phyloP scores from a whole-genome alignment of 2,329 filamentous ascomycete species.

The Aspergillus hortae region DNA sequence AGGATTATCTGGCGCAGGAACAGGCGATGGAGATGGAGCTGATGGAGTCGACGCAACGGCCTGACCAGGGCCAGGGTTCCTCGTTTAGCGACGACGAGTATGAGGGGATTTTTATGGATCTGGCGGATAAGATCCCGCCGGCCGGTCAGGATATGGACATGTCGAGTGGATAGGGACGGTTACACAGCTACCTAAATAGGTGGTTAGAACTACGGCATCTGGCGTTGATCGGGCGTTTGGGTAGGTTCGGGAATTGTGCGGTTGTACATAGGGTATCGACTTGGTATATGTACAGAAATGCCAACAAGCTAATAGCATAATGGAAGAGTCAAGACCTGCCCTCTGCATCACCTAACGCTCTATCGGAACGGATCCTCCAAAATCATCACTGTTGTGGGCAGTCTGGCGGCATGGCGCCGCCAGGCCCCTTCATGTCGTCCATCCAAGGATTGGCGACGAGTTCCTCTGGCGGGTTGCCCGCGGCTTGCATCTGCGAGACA shows the following conservation, averaged over 20 bases:
- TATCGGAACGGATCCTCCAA: neutral
- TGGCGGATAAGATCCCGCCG: conserved; percentile 41
- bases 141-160: conserved; percentile 37
- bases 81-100: conserved; percentile 56
- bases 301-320: conserved; percentile 4
- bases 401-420: conserved; percentile 50
- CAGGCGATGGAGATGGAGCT: conserved; percentile 32
- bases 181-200: neutral
- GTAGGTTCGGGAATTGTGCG: neutral
- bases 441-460: conserved; percentile 58
- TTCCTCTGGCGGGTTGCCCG: conserved; percentile 84
- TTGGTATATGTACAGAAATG: conserved; percentile 20
- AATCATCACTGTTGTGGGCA: conserved; percentile 57
- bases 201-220: too few relatives aligned
- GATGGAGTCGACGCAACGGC: conserved; percentile 2
- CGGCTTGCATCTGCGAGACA: conserved; percentile 83
- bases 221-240: too few relatives aligned
- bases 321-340: neutral
- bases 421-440: conserved; percentile 80
- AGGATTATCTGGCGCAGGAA: conserved; percentile 35
- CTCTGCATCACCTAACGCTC: neutral
- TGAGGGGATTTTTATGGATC: conserved; percentile 62
- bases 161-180: conserved; percentile 1
- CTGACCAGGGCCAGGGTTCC: neutral
- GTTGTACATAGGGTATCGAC: conserved; percentile 29